Conservation (phyloP, 306 rosid genomes). For the Cicer chorassanicum region DNA sequence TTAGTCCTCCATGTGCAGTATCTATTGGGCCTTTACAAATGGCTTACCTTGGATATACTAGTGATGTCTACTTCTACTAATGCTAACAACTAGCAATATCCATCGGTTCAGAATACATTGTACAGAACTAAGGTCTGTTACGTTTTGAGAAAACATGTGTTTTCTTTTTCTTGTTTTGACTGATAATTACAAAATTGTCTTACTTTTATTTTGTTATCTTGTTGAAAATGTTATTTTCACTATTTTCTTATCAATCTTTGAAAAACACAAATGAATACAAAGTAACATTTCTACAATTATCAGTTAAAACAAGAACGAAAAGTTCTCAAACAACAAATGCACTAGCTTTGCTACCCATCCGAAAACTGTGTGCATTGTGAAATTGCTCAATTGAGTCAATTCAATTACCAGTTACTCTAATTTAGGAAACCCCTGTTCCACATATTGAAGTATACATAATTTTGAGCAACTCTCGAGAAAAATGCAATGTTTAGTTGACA, state of each 20-base stretch:
- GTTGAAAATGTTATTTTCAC: constrained; percentile 13
- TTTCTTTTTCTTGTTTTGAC: constrained; percentile 5
- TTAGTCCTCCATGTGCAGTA: constrained; percentile 37
- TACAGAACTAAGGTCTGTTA: constrained; percentile 30
- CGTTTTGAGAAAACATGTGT: constrained; percentile 1
- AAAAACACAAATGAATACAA: not conserved
- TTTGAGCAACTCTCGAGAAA: constrained; percentile 29
- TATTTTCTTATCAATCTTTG: not conserved
- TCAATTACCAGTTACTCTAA: not conserved
- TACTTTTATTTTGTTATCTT: not conserved
- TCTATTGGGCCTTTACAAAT: constrained; percentile 21
- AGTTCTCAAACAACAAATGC: not conserved
- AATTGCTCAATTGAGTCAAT: constrained; percentile 8
- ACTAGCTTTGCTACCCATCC: not conserved
- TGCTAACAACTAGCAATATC: constrained; percentile 26
- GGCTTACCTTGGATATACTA: constrained; percentile 21
- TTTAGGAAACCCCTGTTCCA: not conserved
- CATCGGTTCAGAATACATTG: constrained; percentile 26
- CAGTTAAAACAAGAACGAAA: not conserved
- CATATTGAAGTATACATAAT: not conserved
- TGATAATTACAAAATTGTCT: constrained; percentile 3
- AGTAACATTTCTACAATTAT: not conserved
- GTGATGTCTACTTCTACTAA: constrained; percentile 24
- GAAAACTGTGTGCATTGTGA: constrained; percentile 17
- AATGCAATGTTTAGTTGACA: constrained; percentile 36